Evolutionary conservation across 1,284 basidiomycete genomes (phyloP).

Genomic region (Austroboletus novae-zelandiae): DNA sequence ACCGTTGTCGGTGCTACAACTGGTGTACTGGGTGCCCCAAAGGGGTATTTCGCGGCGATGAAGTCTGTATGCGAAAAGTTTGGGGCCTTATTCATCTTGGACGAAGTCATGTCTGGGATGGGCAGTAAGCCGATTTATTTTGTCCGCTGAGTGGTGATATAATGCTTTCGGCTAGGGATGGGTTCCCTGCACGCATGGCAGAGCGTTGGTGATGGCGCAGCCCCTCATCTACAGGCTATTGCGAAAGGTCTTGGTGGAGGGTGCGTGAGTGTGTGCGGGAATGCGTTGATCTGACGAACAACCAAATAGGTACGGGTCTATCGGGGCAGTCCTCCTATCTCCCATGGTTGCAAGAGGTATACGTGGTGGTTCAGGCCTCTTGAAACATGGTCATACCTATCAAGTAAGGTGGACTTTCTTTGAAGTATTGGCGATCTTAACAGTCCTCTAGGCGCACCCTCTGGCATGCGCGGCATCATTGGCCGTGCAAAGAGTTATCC

Average conservation of each 20-base stretch:
- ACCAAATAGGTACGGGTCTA: slow-evolving; percentile 67
- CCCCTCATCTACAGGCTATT: slow-evolving; percentile 81
- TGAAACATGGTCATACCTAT: slow-evolving; percentile 87
- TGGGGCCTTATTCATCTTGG: slow-evolving; percentile 82
- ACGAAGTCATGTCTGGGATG: slow-evolving; percentile 88
- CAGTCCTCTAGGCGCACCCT: slow-evolving; percentile 56
- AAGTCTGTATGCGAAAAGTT: slow-evolving; percentile 86
- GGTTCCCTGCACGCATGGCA: slow-evolving; percentile 86
- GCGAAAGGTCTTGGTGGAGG: slow-evolving; percentile 88
- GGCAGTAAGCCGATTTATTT: slow-evolving; percentile 53
- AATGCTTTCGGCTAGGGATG: slow-evolving; percentile 52
- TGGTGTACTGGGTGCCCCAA: slow-evolving; percentile 71
- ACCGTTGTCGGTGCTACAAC: slow-evolving; percentile 82
- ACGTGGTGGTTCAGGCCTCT: slow-evolving; percentile 60
- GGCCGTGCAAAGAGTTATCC: slow-evolving; percentile 75
- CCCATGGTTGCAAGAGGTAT: slow-evolving; percentile 69
- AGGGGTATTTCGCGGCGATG: slow-evolving; percentile 81
- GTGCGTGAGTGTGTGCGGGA: slow-evolving; percentile 37
- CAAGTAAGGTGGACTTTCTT: slow-evolving; percentile 44
- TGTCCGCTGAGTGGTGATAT: background rate
- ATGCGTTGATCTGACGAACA: slow-evolving; percentile 4
- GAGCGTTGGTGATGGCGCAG: slow-evolving; percentile 69
- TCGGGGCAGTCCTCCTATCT: slow-evolving; percentile 78
- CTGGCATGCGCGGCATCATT: slow-evolving; percentile 74
- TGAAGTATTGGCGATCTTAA: slow-evolving; percentile 5